These are phyloP conservation scores for Pulicaria dysenterica DNA, from an alignment of 129 eudicot genomes.

Conservation along the genomic window DNA sequence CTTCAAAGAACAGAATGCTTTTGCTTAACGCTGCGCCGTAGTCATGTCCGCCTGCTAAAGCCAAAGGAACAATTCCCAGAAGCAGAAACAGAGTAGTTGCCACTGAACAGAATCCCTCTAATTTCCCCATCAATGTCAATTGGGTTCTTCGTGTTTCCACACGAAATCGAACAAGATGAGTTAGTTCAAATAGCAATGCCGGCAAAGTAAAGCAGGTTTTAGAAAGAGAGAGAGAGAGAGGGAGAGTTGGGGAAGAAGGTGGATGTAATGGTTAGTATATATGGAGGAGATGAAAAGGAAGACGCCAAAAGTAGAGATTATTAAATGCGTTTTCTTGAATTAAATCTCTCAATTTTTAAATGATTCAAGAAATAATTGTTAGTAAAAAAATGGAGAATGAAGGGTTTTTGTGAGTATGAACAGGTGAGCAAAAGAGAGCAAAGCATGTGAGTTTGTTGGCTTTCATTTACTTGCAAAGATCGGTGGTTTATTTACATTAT, in stretches of 20 bases:
- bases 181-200: slow-evolving; percentile 21
- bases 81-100: slow-evolving; percentile 30
- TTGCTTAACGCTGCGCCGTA: slow-evolving; percentile 59
- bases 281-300: slow-evolving; percentile 37
- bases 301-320: slow-evolving; percentile 30
- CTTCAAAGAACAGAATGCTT: slow-evolving; percentile 70
- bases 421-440: slow-evolving; percentile 26
- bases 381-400: background rate
- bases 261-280: slow-evolving; percentile 35
- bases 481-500: slow-evolving; percentile 4
- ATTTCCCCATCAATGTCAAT: slow-evolving; percentile 18
- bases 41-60: slow-evolving; percentile 42
- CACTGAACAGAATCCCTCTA: slow-evolving; percentile 6
- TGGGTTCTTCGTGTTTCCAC: background rate
- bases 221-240: slow-evolving; percentile 5
- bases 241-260: slow-evolving; percentile 34
- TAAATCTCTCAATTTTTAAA: background rate
- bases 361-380: background rate
- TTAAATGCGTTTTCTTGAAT: slow-evolving; percentile 24
- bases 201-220: background rate
- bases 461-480: slow-evolving; percentile 22
- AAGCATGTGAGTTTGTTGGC: slow-evolving; percentile 38
- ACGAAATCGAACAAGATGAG: background rate
- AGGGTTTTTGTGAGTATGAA: slow-evolving; percentile 28
- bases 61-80: slow-evolving; percentile 32